Evolutionary conservation across 495 filamentous ascomycete genomes (phyloP), one percentile per base, ranked within the genome.

Genomic region (Tuber umbilicatum): DNA sequence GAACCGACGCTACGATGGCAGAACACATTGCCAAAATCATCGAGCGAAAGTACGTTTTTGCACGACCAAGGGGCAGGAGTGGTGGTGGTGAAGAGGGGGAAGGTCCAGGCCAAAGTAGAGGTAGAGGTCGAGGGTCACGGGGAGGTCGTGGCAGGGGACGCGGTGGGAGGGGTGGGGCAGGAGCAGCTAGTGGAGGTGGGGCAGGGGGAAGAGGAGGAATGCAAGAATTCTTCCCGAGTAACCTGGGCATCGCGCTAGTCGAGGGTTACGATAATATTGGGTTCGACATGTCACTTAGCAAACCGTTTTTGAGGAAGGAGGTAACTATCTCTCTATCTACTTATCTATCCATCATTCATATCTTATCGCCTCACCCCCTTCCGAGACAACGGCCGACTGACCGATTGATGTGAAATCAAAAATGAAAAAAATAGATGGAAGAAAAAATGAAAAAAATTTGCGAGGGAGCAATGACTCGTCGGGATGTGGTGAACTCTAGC

Each of bases 1-100:
- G 95, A 23, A 99, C 95, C 5, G 95, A 99, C 84, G 95, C 95
- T 17, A 98, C 95, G 0, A 99, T 99, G 96, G 94, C 95, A 0
- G 95, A 99, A 78, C 95, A 99, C 82, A 98, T 99, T 81, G 89
- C 91, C 67, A 97, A 96, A 82, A 94, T 99, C 83, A 93, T 97
- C 83, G 89, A 94, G 60, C 86, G 95, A 41, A 85, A 92, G 69
- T 99, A 99, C 81, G 93, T 93, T 38, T 87, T 87, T 67, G 89
- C 89, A 3, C 84, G 89, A 42, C 83, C 87, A n/a, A 88, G 89
- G 69, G 83, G 78, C 14, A 82, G 86, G 19, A 83, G 81, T 6
- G 80, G 73, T 23, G 75, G 69, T 12, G 83, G 78, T 43, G 78
- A 35, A 10, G 81, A 73, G 38, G 79, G 39, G 68, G 76, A 69